Evolutionary conservation across 495 filamentous ascomycete species (phyloP), one percentile per base, ranked within the genome.

Genomic region (Annulohypoxylon nitens): DNA sequence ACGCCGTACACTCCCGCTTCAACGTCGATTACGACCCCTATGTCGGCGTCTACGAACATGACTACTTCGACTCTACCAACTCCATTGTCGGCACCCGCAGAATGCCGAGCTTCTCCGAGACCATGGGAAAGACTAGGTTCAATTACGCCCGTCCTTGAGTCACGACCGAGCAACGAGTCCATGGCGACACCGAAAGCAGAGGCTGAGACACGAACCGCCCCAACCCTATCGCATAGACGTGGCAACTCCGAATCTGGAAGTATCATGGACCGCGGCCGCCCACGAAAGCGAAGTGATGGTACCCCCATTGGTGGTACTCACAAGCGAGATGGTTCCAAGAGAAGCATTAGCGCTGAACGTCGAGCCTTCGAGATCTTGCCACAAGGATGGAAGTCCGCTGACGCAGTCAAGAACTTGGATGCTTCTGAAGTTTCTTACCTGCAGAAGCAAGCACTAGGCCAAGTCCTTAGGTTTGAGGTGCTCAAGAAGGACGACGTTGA

Each of bases 401-500:
- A 90, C 9, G 90, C 88, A 0, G 61, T 78, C 16, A 77, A 73
- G 25, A 78, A 80, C 50, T 69, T 91, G 61, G 79, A 82, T 39
- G 78, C 84, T 7, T 64, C 74, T 0, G 90, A 93, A 39, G 78
- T 90, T 30, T 81, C 83, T 41, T 80, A 77, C 5, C 71, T 93
- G 7, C 86, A 86, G 55, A 84, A 85, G 69, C 90, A 92, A 76
- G 91, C 91, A 3, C 79, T 86, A 12, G 86, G 86, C 30, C 90
- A 92, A 76, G 89, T 88, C 1, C 81, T 87, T 33, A 85, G 86
- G 26, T 93, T 93, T 68, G 88, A 92, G 76, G 87, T 93, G 9
- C 81, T 93, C n/a, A 81, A 83, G 50, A 85, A 86, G 67, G 87
- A 89, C 53, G 90, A 93, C 63, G 91, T 93, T 16, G 88, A 91